Evolutionary conservation across 257 asterid genomes (phyloP), one percentile per base, ranked within the genome.

Genomic region (Salvia hispanica): DNA sequence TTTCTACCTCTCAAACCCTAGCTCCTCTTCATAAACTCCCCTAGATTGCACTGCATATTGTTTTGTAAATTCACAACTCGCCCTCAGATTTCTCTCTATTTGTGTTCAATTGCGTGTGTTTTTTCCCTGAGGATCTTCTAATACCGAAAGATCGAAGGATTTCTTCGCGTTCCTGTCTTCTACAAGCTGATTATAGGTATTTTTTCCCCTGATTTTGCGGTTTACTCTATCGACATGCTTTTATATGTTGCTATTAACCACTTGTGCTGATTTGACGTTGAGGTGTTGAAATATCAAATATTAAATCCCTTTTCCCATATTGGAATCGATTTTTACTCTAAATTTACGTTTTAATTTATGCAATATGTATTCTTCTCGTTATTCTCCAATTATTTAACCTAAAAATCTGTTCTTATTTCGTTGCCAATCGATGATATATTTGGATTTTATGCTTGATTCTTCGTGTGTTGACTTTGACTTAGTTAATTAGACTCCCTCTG

Each of bases 141-240:
- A 6, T 65, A 2, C 12, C 25, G 2, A 9, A 9, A 21, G 61
- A 43, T 61, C 70, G 75, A 55, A 70, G 71, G 59, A 52, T 71
- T 69, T 59, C 43, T 16, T 18, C 28, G 28, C 21, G 5, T 43
- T 39, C 48, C 16, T 16, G 16, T 44, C 13, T n/a, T 39, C 16
- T 15, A 31, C 43, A 40, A 44, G 21, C 68, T 34, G 81, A 47
- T 68, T 69, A 0, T 56, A 55, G 81, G 81, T 77, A 77, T 9
- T 4, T 15, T 42, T 4, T 14, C 13, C 11, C n/a, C n/a, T n/a
- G n/a, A 48, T 56, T 47, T 28, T 57, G 53, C 4, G 42, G 1
- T 39, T 0, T 54, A 21, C 7, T 55, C 7, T 18, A 25, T 47
- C 10, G 42, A 62, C 48, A 5, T 64, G 53, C 44, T 55, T 5